Evolutionary conservation across 1,139 yeast species (phyloP).

Genomic region (Sugiyamaella novakii): DNA sequence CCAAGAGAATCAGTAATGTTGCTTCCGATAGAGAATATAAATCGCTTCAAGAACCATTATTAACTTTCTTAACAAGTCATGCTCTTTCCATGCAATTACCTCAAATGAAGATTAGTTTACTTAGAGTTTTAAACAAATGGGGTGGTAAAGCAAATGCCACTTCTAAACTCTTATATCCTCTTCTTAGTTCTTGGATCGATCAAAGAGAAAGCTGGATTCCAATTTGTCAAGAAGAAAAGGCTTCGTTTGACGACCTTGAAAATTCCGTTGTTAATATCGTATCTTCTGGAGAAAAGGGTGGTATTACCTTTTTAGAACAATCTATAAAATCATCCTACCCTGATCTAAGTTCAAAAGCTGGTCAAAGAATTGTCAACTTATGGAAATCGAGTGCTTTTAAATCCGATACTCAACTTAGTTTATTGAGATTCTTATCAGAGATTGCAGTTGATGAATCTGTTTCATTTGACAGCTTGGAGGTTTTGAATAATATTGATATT

Average conservation of each 20-base stretch:
- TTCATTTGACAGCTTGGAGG: conserved; percentile 59
- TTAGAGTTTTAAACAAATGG: conserved; percentile 42
- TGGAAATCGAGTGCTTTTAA: conserved; percentile 54
- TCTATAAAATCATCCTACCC: conserved; percentile 50
- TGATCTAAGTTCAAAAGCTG: conserved; percentile 54
- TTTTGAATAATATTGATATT: conserved; percentile 53
- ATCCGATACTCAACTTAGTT: conserved; percentile 56
- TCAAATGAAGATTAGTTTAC: conserved; percentile 47
- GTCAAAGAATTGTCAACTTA: conserved; percentile 54
- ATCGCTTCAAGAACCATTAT: conserved; percentile 31
- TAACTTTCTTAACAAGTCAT: conserved; percentile 56
- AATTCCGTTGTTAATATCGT: conserved; percentile 55
- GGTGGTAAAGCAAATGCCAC: conserved; percentile 45
- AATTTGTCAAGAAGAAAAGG: conserved; percentile 52
- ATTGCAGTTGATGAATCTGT: conserved; percentile 48
- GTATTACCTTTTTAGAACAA: conserved; percentile 61
- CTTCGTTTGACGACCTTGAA: conserved; percentile 58
- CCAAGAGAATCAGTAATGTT: conserved; percentile 40
- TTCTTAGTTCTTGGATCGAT: conserved; percentile 47
- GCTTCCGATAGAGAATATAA: conserved; percentile 27
- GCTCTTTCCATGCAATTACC: conserved; percentile 50
- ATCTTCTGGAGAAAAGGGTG: conserved; percentile 60
- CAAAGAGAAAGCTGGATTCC: conserved; percentile 50
- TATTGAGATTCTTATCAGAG: conserved; percentile 65
- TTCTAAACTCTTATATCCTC: conserved; percentile 31